Conservation (phyloP, 1,139 yeast species). For the Nematodospora anomalae region DNA sequence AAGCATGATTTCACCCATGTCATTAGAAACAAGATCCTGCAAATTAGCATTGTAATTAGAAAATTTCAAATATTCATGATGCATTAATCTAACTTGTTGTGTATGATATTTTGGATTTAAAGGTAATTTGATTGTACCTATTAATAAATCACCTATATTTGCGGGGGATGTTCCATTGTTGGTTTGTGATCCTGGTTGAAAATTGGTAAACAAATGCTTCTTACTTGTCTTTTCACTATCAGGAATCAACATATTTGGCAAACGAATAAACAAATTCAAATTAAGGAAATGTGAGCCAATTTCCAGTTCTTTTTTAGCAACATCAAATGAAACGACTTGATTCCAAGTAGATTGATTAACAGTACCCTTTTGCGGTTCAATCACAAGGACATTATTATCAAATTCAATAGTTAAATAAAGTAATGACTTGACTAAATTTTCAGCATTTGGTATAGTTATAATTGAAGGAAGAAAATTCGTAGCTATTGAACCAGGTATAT, state of each 20-base stretch:
- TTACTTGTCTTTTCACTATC: conserved; percentile 33
- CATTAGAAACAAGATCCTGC: conserved; percentile 15
- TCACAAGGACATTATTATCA: conserved; percentile 79
- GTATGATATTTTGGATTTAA: conserved; percentile 40
- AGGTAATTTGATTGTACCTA: conserved; percentile 47
- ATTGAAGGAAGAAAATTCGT: conserved; percentile 63
- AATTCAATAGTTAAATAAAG: conserved; percentile 73
- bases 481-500: conserved; percentile 33
- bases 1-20: conserved; percentile 58
- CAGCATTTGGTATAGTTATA: conserved; percentile 56
- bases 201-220: conserved; percentile 32
- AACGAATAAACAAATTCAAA: conserved; percentile 72
- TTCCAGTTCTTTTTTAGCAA: conserved; percentile 52
- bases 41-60: conserved; percentile 22
- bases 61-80: conserved; percentile 49
- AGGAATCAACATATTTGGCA: conserved; percentile 67
- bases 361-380: conserved; percentile 77
- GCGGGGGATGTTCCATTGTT: conserved; percentile 11
- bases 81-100: conserved; percentile 40
- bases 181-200: conserved; percentile 11
- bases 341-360: conserved; percentile 62
- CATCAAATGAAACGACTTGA: conserved; percentile 89
- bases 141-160: conserved; percentile 41
- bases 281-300: conserved; percentile 51
- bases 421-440: conserved; percentile 52